Conservation (phyloP, 2,329 filamentous ascomycete species). For the Exserohilum turcica region DNA sequence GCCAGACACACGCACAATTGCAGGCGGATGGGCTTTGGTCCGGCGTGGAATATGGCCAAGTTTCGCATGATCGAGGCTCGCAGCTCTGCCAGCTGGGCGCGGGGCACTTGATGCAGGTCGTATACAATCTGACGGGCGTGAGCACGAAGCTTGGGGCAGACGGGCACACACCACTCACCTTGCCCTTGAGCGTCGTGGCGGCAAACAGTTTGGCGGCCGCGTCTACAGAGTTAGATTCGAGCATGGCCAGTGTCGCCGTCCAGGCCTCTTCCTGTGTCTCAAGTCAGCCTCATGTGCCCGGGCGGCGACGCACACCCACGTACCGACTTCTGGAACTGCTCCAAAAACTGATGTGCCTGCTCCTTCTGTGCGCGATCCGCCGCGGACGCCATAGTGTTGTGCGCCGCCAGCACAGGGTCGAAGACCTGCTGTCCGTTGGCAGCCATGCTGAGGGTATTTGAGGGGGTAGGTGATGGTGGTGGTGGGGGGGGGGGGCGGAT, state of each 20-base stretch:
- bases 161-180: slow-evolving; percentile 64
- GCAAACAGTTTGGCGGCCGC: slow-evolving; percentile 92
- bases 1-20: slow-evolving; percentile 95
- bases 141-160: slow-evolving; percentile 17
- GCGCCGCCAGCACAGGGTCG: slow-evolving; percentile 82
- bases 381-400: slow-evolving; percentile 87
- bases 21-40: slow-evolving; percentile 77
- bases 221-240: slow-evolving; percentile 76
- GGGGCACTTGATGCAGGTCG: slow-evolving; percentile 86
- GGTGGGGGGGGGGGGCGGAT: slow-evolving; percentile 29
- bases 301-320: slow-evolving; percentile 45
- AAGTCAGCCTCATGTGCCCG: slow-evolving; percentile 34
- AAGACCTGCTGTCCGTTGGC: slow-evolving; percentile 73
- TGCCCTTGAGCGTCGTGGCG: slow-evolving; percentile 95
- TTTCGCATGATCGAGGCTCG: slow-evolving; percentile 83
- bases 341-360: slow-evolving; percentile 87
- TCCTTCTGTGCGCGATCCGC: slow-evolving; percentile 82
- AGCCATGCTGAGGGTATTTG: slow-evolving; percentile 63
- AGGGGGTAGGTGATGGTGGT: slow-evolving; percentile 9
- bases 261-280: slow-evolving; percentile 78
- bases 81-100: slow-evolving; percentile 73
- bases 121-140: slow-evolving; percentile 78
- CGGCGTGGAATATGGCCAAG: slow-evolving; percentile 78
- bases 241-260: slow-evolving; percentile 82
- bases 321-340: slow-evolving; percentile 98